phyloP scores from a whole-genome alignment of 108 stramenopile species.

The Asterionellopsis glacialis region DNA sequence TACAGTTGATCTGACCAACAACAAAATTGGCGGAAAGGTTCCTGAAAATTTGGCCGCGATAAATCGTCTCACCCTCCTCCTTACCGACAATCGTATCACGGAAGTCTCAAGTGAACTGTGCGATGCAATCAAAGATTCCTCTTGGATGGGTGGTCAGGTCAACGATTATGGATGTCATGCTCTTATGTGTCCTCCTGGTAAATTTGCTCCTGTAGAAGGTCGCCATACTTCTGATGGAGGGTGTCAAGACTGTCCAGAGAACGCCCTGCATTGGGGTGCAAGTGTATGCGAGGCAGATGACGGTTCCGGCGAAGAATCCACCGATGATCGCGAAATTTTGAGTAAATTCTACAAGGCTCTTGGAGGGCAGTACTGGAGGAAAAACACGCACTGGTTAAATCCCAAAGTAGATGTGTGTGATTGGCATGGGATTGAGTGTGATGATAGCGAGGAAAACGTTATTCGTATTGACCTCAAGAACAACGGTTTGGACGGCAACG shows the following conservation, averaged over 20 bases:
- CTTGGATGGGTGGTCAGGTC: slow-evolving; percentile 62
- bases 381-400: slow-evolving; percentile 25
- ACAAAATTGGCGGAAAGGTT: slow-evolving; percentile 27
- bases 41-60: slow-evolving; percentile 22
- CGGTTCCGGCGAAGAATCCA: slow-evolving; percentile 5
- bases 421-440: slow-evolving; percentile 69
- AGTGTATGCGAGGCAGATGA: not conserved
- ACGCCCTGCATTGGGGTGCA: too few species aligned
- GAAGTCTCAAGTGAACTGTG: slow-evolving; percentile 22
- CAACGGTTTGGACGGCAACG: slow-evolving; percentile 45
- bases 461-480: slow-evolving; percentile 54
- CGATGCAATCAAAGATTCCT: slow-evolving; percentile 9
- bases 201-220: slow-evolving; percentile 38
- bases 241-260: slow-evolving; percentile 1
- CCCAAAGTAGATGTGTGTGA: slow-evolving; percentile 32
- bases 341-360: slow-evolving; percentile 32
- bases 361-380: slow-evolving; percentile 24
- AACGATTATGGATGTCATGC: slow-evolving; percentile 59
- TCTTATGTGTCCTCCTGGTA: slow-evolving; percentile 68
- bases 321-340: slow-evolving; percentile 29
- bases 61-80: slow-evolving; percentile 20
- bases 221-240: slow-evolving; percentile 13
- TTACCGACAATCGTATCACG: slow-evolving; percentile 39
- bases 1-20: slow-evolving; percentile 29
- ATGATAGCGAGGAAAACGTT: slow-evolving; percentile 30